Base-by-base conservation (phyloP, 805 yeast species). In the Torulaspora gathmanii region DNA sequence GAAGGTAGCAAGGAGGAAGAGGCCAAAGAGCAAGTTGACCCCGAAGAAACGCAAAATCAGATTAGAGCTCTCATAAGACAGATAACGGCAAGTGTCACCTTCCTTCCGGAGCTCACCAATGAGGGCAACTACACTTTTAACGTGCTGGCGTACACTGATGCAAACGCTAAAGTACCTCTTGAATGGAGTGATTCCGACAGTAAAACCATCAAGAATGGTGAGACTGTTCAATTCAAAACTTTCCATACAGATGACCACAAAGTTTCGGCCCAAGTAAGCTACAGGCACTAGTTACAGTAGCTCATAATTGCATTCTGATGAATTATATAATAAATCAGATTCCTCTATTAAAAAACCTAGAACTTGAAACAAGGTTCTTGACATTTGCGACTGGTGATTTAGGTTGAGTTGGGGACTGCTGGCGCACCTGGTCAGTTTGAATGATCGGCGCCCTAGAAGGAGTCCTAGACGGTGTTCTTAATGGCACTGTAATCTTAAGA, bases 21-120 rank as follows among this genome's bases (percentile, higher is more conserved):
- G 10, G 40, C 37, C 7, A 51, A 45, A 12, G 46, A 42, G 17
- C 51, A 68, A 19, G 68, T 57, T 26, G 78, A 73, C 2, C 35
- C 40, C 13, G 39, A 29, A 31, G 76, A 74, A 26, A 77, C 82
- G 3, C 90, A 84, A 53, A 70, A 67, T 41, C 93, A 88, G 52
- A 86, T 89, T n/a, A 91, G 86, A 62, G 79, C 88, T 0, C 81
- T 90, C 5, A 80, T 90, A 31, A 76, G 96, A 42, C 97, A 90
- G 55, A 85, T 90, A 41, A 87, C 95, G 0, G 87, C 95, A 0
- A 82, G 93, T 33, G 86, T 86, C 1, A 79, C 96, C 0, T 88
- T 89, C 60, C 71, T 90, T 33, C 98, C 98, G 0, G 74, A 83
- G 19, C 67, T 90, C 23, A 78, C 77, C 9, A 57, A 56, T 22